A percentile compares a stretch with the other conserved stretches of the same genome.
Evolutionary conservation across 192 early-diverging fungal species (phyloP).

Genomic region (Gamsiella multidivaricata): DNA sequence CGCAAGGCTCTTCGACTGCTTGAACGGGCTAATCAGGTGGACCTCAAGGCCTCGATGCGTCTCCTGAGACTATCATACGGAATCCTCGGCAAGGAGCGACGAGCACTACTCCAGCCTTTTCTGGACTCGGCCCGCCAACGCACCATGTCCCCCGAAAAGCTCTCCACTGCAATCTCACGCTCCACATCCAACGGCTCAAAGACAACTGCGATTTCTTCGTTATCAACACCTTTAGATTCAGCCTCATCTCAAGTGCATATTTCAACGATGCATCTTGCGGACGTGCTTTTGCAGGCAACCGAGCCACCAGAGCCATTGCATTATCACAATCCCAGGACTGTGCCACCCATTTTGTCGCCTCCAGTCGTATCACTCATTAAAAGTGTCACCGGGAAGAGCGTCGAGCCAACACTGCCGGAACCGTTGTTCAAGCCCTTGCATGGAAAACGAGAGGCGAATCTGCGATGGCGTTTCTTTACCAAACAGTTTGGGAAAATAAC

Average conservation of each 20-base stretch:
- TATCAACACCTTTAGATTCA: neutral
- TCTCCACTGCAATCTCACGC: conserved; percentile 14
- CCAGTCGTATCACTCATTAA: conserved; percentile 15
- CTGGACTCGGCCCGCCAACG: conserved; percentile 19
- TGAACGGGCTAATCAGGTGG: conserved; percentile 50
- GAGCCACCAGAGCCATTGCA: conserved; percentile 14
- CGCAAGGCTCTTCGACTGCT: conserved; percentile 46
- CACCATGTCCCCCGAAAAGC: conserved; percentile 17
- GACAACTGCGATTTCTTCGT: neutral
- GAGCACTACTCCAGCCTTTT: conserved; percentile 31
- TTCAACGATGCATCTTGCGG: neutral
- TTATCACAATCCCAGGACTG: conserved; percentile 19
- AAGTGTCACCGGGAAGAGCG: conserved; percentile 11
- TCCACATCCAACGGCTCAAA: neutral
- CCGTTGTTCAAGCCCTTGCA: conserved; percentile 47
- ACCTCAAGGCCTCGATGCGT: conserved; percentile 27
- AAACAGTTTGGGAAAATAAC: conserved; percentile 31
- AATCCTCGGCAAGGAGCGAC: conserved; percentile 31
- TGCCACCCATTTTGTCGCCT: conserved; percentile 29
- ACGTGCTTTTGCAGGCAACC: neutral
- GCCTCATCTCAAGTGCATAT: neutral
- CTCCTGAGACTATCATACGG: conserved; percentile 28
- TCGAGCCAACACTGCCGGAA: conserved; percentile 21
- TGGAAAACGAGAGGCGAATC: conserved; percentile 40
- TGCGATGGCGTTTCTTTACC: conserved; percentile 38